Evolutionary conservation across 768 basidiomycete genomes (phyloP).

Genomic region (Leccinum subtestaceum): DNA sequence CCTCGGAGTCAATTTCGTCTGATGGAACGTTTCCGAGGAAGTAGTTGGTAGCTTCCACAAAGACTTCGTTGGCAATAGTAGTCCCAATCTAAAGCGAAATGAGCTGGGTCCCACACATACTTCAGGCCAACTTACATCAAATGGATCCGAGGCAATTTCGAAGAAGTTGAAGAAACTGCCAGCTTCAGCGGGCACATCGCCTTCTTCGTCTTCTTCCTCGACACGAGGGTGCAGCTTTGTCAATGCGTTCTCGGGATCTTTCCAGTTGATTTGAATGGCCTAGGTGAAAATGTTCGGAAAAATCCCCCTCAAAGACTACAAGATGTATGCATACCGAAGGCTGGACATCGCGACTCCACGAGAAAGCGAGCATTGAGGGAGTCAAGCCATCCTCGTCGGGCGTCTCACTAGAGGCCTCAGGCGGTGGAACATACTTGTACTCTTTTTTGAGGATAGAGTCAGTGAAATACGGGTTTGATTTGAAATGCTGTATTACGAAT

Average conservation of each 20-base stretch:
- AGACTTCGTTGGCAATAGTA: conserved; percentile 72
- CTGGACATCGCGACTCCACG: conserved; percentile 73
- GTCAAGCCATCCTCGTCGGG: conserved; percentile 76
- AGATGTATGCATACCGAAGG: conserved; percentile 49
- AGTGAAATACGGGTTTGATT: conserved; percentile 80
- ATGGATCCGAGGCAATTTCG: conserved; percentile 60
- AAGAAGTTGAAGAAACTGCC: conserved; percentile 92
- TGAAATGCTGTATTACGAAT: conserved; percentile 58
- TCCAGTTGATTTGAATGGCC: conserved; percentile 77
- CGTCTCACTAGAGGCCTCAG: conserved; percentile 50
- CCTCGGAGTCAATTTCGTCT: conserved; percentile 62
- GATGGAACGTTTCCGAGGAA: conserved; percentile 68
- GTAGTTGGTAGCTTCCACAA: conserved; percentile 77
- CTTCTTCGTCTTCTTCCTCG: conserved; percentile 50
- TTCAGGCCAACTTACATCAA: conserved; percentile 51
- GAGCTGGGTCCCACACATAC: conserved; percentile 1
- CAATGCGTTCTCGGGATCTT: conserved; percentile 70
- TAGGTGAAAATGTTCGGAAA: conserved; percentile 26
- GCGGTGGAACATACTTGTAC: conserved; percentile 65
- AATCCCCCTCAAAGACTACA: not conserved
- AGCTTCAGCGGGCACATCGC: conserved; percentile 58
- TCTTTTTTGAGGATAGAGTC: conserved; percentile 78
- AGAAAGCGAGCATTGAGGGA: conserved; percentile 74
- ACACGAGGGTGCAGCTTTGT: conserved; percentile 77
- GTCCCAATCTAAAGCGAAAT: conserved; percentile 56